A percentile compares a stretch with the other conserved stretches of the same genome.
Conservation (phyloP, 108 stramenopile species). For the Cyclostephanos invisitatus region DNA sequence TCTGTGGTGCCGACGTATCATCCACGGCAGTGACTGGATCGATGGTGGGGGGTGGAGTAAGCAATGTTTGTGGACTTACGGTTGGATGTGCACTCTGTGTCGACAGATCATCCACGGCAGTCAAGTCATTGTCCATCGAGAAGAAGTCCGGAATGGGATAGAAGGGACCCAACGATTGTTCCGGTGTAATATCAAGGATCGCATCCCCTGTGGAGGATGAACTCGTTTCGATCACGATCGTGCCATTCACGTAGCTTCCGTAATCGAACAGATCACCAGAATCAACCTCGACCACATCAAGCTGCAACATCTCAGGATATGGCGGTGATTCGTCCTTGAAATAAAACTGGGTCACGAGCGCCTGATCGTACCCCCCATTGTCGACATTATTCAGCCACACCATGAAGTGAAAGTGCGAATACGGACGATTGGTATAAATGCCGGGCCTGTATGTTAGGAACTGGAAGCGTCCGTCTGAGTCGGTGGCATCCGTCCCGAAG, state of each 20-base stretch:
- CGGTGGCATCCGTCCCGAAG: constrained; percentile 19
- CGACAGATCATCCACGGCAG: background rate
- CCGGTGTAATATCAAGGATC: background rate
- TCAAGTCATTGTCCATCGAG: constrained; percentile 17
- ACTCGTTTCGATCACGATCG: constrained; percentile 4
- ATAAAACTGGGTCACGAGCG: constrained; percentile 16
- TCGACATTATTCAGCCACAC: constrained; percentile 14
- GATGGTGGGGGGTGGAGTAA: background rate
- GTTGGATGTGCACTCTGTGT: background rate
- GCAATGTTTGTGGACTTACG: background rate
- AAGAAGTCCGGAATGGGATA: constrained; percentile 16
- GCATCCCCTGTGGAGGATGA: background rate
- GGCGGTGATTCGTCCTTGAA: constrained; percentile 16
- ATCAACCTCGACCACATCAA: constrained; percentile 13
- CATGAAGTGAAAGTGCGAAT: constrained; percentile 20
- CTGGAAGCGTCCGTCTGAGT: constrained; percentile 2
- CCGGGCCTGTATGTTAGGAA: constrained; percentile 14
- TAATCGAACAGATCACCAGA: background rate
- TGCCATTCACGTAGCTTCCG: constrained; percentile 21
- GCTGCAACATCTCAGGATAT: constrained; percentile 11
- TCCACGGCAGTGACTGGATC: background rate
- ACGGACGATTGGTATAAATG: constrained; percentile 3
- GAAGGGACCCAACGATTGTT: constrained; percentile 8
- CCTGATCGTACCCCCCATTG: background rate
- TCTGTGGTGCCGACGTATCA: no score